Percentiles rank a stretch among this genome's conserved stretches.
phyloP scores from a whole-genome alignment of 139 green algal species.

The Ostreobium quekettii region DNA sequence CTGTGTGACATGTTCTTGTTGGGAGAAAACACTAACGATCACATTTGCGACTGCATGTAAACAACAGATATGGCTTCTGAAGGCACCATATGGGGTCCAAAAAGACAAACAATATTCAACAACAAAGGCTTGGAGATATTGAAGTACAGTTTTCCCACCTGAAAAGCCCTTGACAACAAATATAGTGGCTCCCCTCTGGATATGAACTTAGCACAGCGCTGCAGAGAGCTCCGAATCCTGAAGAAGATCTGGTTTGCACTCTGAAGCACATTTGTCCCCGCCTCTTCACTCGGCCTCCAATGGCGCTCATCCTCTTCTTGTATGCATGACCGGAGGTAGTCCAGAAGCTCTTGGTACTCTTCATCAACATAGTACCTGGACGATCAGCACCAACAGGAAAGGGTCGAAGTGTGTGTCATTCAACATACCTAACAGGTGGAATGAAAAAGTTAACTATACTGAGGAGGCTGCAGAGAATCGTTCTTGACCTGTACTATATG shows the following conservation, averaged over 20 bases:
- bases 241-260: slow-evolving; percentile 68
- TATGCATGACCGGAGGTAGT: slow-evolving; percentile 58
- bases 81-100: too few species aligned
- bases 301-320: slow-evolving; percentile 58
- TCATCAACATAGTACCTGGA: slow-evolving; percentile 46
- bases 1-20: too few species aligned
- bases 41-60: too few species aligned
- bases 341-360: slow-evolving; percentile 58
- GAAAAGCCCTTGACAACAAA: slow-evolving; percentile 31
- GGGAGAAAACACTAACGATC: too few species aligned
- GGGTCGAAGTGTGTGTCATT: too few species aligned
- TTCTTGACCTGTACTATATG: too few species aligned
- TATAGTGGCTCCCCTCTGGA: slow-evolving; percentile 58
- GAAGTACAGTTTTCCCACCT: slow-evolving; percentile 8
- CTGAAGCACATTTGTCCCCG: slow-evolving; percentile 36
- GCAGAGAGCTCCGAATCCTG: slow-evolving; percentile 70
- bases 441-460: too few species aligned
- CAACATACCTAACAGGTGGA: too few species aligned
- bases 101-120: neutral
- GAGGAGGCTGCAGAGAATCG: too few species aligned
- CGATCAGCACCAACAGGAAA: neutral
- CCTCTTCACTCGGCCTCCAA: slow-evolving; percentile 60
- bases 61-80: too few species aligned
- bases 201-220: slow-evolving; percentile 67
- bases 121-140: neutral